These are phyloP conservation scores for Gyromitra esculenta DNA, from an alignment of 2,329 filamentous ascomycete species.

Conservation along the genomic window DNA sequence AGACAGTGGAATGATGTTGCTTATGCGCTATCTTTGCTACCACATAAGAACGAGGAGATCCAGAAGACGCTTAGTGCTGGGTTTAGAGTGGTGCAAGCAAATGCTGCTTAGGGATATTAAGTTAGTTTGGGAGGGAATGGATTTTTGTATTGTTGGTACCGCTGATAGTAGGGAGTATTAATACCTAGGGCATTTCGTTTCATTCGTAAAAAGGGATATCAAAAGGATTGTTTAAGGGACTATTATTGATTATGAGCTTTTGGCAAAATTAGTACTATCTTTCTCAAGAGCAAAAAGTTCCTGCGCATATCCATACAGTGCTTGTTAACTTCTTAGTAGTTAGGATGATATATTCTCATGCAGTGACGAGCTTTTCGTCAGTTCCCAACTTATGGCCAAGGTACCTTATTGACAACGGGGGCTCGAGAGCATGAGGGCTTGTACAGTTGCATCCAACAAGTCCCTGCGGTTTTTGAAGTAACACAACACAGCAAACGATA, in stretches of 20 bases:
- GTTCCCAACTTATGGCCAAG: too few relatives aligned
- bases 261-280: neutral
- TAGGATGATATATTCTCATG: too few relatives aligned
- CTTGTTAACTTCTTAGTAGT: too few relatives aligned
- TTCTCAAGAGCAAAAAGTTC: neutral
- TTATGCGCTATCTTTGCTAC: conserved; percentile 85
- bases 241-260: neutral
- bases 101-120: conserved; percentile 19
- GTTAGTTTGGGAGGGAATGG: neutral
- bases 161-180: conserved; percentile 10
- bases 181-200: conserved; percentile 15
- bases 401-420: too few relatives aligned
- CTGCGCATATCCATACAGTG: too few relatives aligned
- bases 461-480: too few relatives aligned
- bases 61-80: conserved; percentile 78
- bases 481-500: too few relatives aligned
- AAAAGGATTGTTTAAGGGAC: neutral
- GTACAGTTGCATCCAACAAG: too few relatives aligned
- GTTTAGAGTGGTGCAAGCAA: conserved; percentile 75
- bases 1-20: conserved; percentile 98
- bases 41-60: conserved; percentile 93
- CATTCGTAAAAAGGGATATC: neutral
- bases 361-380: too few relatives aligned
- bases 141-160: conserved; percentile 4
- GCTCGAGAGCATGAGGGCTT: too few relatives aligned